Evolutionary conservation across 345 rosid genomes (phyloP).

Genomic region (Brassica juncea): DNA sequence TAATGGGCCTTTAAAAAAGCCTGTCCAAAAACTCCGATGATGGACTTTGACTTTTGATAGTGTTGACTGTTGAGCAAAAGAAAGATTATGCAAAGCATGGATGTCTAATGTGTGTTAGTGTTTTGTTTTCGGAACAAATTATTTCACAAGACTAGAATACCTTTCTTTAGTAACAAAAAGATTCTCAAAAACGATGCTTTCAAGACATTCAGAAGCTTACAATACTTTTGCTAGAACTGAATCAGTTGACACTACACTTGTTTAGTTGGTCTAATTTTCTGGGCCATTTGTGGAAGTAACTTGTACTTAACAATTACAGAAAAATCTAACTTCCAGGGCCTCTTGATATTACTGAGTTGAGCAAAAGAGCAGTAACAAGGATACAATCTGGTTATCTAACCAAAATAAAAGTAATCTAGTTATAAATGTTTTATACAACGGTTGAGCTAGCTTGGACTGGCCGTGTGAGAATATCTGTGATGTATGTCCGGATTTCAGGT

Average conservation of each 20-base stretch:
- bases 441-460: conserved; percentile 37
- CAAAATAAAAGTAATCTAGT: neutral
- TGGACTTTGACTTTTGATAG: conserved; percentile 1
- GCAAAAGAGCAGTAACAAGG: neutral
- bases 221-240: neutral
- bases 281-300: neutral
- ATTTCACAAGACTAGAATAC: neutral
- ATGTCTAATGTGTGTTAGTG: neutral
- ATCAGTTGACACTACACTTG: neutral
- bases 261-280: neutral
- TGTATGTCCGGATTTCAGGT: conserved; percentile 57
- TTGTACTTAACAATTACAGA: neutral
- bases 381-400: conserved; percentile 5
- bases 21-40: neutral
- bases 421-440: conserved; percentile 28
- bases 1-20: conserved; percentile 23
- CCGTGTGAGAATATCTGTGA: conserved; percentile 46
- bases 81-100: neutral
- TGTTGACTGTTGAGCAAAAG: neutral
- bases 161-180: neutral
- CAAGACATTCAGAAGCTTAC: neutral
- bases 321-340: neutral
- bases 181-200: neutral
- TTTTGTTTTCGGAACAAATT: neutral
- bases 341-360: neutral